These are phyloP conservation scores for Fusarium nanum DNA, from an alignment of 2,329 filamentous ascomycete genomes.

Conservation along the genomic window DNA sequence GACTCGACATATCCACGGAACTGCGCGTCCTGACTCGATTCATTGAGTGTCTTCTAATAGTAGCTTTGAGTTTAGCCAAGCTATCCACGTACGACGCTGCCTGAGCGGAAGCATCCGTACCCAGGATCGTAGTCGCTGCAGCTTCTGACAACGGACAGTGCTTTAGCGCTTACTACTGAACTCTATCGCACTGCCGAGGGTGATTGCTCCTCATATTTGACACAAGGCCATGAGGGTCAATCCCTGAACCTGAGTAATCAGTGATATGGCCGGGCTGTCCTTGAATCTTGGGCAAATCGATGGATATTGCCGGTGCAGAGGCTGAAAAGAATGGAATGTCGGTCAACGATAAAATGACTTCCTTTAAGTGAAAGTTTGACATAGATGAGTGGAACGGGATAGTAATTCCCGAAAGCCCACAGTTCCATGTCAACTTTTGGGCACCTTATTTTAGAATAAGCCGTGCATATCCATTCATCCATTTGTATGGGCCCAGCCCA, in stretches of 20 bases:
- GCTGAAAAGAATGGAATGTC: conserved; percentile 26
- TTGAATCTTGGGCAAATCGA: neutral
- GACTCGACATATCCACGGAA: neutral
- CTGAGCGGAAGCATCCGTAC: conserved; percentile 32
- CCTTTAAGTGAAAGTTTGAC: conserved; percentile 21
- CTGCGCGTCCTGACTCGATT: neutral
- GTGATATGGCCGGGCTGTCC: neutral
- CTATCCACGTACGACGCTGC: neutral
- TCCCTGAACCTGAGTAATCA: conserved; percentile 22
- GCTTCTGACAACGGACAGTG: conserved; percentile 14
- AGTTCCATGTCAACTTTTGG: conserved; percentile 12
- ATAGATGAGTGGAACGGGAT: conserved; percentile 20
- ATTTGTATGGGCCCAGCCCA: neutral
- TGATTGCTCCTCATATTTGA: conserved; percentile 15
- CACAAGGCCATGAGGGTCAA: conserved; percentile 5
- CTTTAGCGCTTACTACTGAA: conserved; percentile 29
- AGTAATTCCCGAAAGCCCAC: conserved; percentile 19
- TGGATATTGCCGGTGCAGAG: conserved; percentile 2
- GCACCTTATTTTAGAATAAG: conserved; percentile 18
- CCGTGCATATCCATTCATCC: conserved; percentile 14
- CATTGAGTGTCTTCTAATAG: neutral
- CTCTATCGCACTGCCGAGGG: conserved; percentile 29
- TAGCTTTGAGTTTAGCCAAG: neutral
- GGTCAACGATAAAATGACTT: conserved; percentile 22
- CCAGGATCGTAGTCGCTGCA: conserved; percentile 12